phyloP scores from a whole-genome alignment of 257 asterid species.

The Fraxinus quadrangulata region DNA sequence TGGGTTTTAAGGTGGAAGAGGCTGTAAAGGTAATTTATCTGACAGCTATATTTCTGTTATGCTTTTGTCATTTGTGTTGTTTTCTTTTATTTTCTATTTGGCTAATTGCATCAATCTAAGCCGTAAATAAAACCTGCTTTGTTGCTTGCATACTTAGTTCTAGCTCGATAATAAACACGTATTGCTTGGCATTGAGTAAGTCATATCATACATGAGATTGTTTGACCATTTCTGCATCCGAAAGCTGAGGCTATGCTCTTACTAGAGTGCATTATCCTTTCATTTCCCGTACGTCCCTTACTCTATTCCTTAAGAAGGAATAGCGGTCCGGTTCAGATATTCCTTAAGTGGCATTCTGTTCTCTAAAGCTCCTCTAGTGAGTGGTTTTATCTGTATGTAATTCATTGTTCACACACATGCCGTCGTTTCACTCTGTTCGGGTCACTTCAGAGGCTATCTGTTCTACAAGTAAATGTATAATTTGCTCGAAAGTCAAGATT shows the following conservation, averaged over 20 bases:
- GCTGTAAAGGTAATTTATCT: constrained; percentile 58
- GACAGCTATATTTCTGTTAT: background rate
- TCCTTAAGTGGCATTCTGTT: too few relatives aligned
- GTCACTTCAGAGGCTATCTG: too few relatives aligned
- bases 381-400: too few relatives aligned
- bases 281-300: too few relatives aligned
- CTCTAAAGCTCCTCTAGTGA: too few relatives aligned
- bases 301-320: too few relatives aligned
- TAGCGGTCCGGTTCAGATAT: too few relatives aligned
- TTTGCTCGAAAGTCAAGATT: background rate
- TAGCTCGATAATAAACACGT: background rate
- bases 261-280: too few relatives aligned
- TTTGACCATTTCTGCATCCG: background rate
- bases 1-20: constrained; percentile 78
- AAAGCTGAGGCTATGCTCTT: background rate
- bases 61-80: background rate
- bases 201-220: background rate
- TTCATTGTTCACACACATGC: too few relatives aligned
- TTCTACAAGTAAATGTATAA: background rate
- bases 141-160: background rate
- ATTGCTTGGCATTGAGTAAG: background rate
- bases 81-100: background rate
- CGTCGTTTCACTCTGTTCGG: too few relatives aligned
- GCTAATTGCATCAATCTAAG: background rate
- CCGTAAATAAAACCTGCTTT: background rate